Percentiles rank a stretch among this genome's conserved stretches.
These are phyloP conservation scores for Rhodomyrtus tomentosa DNA, from an alignment of 345 rosid genomes.

Conservation along the genomic window DNA sequence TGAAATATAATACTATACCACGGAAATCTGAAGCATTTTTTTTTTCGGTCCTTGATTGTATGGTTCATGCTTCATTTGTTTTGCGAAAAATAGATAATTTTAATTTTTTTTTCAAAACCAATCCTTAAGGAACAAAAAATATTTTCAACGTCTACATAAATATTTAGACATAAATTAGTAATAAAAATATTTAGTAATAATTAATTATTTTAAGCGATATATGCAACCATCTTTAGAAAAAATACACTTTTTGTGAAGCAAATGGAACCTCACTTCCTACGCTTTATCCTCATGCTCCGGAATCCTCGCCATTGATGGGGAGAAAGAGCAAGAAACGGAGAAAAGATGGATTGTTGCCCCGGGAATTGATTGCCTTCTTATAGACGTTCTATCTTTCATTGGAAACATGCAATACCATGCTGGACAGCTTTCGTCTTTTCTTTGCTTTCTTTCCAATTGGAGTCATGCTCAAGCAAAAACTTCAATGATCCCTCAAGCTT, in stretches of 20 bases:
- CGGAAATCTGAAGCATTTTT: neutral
- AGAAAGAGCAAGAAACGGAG: neutral
- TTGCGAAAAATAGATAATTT: too few species aligned
- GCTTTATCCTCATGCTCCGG: neutral
- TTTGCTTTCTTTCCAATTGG: neutral
- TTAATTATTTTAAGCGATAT: too few species aligned
- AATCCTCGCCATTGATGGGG: neutral
- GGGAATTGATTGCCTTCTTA: neutral
- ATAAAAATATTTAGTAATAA: too few species aligned
- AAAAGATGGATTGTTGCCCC: neutral
- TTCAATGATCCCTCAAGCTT: neutral
- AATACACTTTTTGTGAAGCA: too few species aligned
- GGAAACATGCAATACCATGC: neutral
- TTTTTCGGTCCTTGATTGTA: neutral
- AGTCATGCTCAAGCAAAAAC: neutral
- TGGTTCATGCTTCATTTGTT: neutral
- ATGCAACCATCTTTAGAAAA: too few species aligned
- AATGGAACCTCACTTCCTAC: neutral
- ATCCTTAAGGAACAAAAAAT: too few species aligned
- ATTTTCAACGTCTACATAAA: too few species aligned
- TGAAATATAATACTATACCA: neutral
- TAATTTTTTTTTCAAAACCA: too few species aligned
- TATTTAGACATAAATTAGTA: too few species aligned
- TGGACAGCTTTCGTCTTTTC: neutral
- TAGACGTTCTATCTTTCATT: neutral